Base-by-base conservation (phyloP, 768 basidiomycete species). In the Calocera cornea region DNA sequence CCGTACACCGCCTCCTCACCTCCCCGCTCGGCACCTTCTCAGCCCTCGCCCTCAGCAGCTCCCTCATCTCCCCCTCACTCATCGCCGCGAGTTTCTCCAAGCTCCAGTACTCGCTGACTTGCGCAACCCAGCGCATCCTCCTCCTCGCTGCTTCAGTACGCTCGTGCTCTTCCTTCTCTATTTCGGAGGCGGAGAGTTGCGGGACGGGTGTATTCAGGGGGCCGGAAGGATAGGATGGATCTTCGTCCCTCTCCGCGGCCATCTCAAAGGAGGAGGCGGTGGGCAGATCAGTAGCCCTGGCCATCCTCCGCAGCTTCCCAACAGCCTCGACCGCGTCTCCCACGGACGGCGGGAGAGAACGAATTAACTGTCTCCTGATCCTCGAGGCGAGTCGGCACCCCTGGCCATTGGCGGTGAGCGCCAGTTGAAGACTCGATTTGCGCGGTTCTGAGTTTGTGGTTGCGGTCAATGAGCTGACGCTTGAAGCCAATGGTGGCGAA, bases 41-140 rank as follows among this genome's bases (percentile, higher is more conserved):
- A 67, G 27, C 69, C 60, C 67, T 68, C 68, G 41, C 49, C 54
- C 68, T 79, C 27, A 92, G 75, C 5, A 90, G 75, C n/a, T 80
- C 78, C 12, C 80, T 76, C 85, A 95, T 89, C 2, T 92, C 90
- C 22, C 72, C 73, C 41, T 83, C 80, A 19, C 84, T 79, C 82
- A 97, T 83, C 11, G 77, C 75, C 0, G 91, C 87, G 8, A 97
- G 82, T 44, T 83, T 85, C 12, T 87, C 82, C 63, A 94, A 80
- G 0, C 92, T 87, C 91, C 93, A 97, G 75, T 97, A 97, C 75
- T 97, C 95, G 80, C 92, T 95, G 71, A 98, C 84, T 75, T 97
- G 95, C 0, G 92, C 87, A 1, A 97, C 87, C 92, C 93, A 97
- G 75, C 88, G 86, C 84, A 97, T 90, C 17, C 89, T 81, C 34